These are phyloP conservation scores for Filosporella fistucella DNA, from an alignment of 495 filamentous ascomycete species.

Conservation along the genomic window DNA sequence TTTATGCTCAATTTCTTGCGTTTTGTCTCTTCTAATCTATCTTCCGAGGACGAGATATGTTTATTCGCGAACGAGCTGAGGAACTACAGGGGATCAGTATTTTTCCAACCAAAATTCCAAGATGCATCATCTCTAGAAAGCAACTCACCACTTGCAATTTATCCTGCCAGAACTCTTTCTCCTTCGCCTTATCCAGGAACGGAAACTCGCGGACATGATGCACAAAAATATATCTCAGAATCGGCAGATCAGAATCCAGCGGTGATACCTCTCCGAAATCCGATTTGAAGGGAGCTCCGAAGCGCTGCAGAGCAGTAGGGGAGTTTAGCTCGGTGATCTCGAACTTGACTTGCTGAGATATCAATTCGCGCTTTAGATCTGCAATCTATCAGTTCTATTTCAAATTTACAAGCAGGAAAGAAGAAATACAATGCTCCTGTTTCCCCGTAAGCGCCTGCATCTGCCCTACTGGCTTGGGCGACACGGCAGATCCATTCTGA, in stretches of 20 bases:
- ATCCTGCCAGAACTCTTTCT: slow-evolving; percentile 99
- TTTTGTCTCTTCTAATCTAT: slow-evolving; percentile 94
- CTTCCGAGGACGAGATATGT: slow-evolving; percentile 93
- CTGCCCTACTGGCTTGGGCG: not conserved
- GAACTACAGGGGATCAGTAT: slow-evolving; percentile 52
- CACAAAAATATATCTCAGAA: slow-evolving; percentile 95
- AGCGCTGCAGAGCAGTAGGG: slow-evolving; percentile 88
- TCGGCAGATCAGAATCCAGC: slow-evolving; percentile 89
- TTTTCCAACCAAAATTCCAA: not conserved
- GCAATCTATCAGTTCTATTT: slow-evolving; percentile 9
- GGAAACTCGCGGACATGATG: slow-evolving; percentile 97
- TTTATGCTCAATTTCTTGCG: slow-evolving; percentile 86
- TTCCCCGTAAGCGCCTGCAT: slow-evolving; percentile 73
- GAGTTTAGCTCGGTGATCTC: slow-evolving; percentile 92
- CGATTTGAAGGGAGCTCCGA: slow-evolving; percentile 91
- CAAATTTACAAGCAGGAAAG: not conserved
- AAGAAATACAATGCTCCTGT: slow-evolving; percentile 87
- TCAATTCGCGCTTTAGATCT: slow-evolving; percentile 96
- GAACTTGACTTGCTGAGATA: slow-evolving; percentile 79
- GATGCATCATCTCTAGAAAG: not conserved
- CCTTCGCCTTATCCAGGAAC: slow-evolving; percentile 89
- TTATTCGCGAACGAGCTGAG: slow-evolving; percentile 97
- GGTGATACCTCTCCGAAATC: slow-evolving; percentile 90
- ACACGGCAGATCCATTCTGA: slow-evolving; percentile 6
- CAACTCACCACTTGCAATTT: slow-evolving; percentile 85